Evolutionary conservation across 1,284 basidiomycete species (phyloP).

Genomic region (Lentinus polychrous): DNA sequence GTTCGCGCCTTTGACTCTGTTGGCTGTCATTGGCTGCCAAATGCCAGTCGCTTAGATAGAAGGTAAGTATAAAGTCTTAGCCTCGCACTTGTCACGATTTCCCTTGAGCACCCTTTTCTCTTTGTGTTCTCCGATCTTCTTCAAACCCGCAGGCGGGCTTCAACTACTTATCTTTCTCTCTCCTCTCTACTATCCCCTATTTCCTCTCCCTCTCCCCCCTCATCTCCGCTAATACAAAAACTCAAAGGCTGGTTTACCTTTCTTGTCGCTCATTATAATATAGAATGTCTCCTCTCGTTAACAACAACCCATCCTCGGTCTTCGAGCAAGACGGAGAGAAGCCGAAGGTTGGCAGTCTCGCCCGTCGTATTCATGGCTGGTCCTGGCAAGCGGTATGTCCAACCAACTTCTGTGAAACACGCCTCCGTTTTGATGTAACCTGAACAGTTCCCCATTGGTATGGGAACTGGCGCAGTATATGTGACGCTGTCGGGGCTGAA

Average conservation of each 20-base stretch:
- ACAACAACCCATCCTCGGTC: background rate
- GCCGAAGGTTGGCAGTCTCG: slow-evolving; percentile 23
- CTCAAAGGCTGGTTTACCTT: background rate
- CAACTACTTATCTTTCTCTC: background rate
- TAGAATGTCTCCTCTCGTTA: background rate
- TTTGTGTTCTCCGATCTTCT: background rate
- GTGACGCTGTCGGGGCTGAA: slow-evolving; percentile 37
- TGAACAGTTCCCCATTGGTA: slow-evolving; percentile 39
- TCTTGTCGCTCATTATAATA: background rate
- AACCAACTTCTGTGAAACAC: background rate
- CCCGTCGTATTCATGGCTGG: slow-evolving; percentile 42
- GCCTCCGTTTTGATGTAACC: background rate
- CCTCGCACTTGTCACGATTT: background rate
- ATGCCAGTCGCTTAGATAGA: background rate
- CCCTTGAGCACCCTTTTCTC: slow-evolving; percentile 1
- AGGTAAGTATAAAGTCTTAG: background rate
- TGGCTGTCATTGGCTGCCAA: background rate
- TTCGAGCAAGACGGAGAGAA: slow-evolving; percentile 1
- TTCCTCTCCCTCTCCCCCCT: background rate
- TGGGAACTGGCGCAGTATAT: slow-evolving; percentile 45
- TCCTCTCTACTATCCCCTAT: background rate
- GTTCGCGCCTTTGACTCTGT: no score
- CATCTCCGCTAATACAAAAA: background rate
- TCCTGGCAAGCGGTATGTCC: slow-evolving; percentile 40
- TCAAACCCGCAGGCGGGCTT: background rate